Evolutionary conservation across 768 basidiomycete species (phyloP), one percentile per base, ranked within the genome.

Genomic region (Suillus americanus): DNA sequence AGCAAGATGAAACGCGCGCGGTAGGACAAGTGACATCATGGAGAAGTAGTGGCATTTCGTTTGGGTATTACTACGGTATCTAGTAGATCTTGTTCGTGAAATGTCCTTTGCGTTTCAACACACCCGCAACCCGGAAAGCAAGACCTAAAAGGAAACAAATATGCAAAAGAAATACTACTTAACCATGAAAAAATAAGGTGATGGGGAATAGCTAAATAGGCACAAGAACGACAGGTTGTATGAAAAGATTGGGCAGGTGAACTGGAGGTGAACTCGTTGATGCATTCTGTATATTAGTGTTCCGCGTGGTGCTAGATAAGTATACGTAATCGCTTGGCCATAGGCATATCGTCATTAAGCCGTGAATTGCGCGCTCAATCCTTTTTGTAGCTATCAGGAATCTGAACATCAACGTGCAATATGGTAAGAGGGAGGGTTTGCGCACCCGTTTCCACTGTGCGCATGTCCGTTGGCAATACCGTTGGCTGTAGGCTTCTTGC

Each of bases 401-500:
- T 54, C 14, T 60, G 12, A 56, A 25, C n/a, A 62, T 66, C 7
- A 68, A 35, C 33, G 16, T 14, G 63, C 41, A 37, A 30, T 20
- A n/a, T 35, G 28, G 28, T 9, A 23, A 18, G 23, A 3, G 38
- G 43, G n/a, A 45, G 45, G 46, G 37, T 5, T 35, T 45, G 60
- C 75, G 20, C 67, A 79, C 77, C 70, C 74, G 63, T 71, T 72
- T 37, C 74, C 76, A 62, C 79, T 78, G 10, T 28, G 40, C 37
- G 81, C 81, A 46, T 79, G 72, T 61, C 85, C 85, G 57, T 84
- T 83, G 10, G 78, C 73, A 61, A 74, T 68, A 40, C 78, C 79
- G 64, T 84, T 84, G 10, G 76, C 68, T 62, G 67, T 57, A 10
- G 64, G 28, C 23, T 65, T 70, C 72, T 67, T 72, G 37, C 77